These are phyloP conservation scores for Nicotiana attenuata DNA, from an alignment of 257 asterid species.

Conservation along the genomic window DNA sequence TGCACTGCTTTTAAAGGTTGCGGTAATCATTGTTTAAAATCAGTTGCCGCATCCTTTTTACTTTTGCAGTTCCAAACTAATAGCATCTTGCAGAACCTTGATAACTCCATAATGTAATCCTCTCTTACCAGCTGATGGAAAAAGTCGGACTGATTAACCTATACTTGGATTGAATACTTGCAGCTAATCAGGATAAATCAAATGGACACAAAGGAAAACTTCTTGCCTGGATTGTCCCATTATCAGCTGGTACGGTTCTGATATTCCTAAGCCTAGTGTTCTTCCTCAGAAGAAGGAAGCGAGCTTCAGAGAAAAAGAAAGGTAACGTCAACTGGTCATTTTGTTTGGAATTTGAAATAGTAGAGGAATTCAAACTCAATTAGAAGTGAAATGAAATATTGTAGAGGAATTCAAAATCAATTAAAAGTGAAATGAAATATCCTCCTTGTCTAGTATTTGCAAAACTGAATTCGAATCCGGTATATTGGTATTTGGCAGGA, in stretches of 20 bases:
- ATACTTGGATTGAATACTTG: not conserved
- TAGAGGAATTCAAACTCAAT: not conserved
- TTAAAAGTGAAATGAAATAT: not conserved
- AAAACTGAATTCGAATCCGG: conserved; percentile 4
- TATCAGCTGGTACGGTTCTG: not conserved
- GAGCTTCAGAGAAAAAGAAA: conserved; percentile 1
- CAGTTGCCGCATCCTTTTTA: too few relatives aligned
- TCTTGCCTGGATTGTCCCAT: not conserved
- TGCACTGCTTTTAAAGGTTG: too few relatives aligned
- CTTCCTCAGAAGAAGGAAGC: not conserved
- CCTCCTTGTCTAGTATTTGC: not conserved
- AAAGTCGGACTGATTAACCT: not conserved
- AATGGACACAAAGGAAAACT: not conserved
- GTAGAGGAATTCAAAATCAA: too few relatives aligned
- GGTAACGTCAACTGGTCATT: not conserved
- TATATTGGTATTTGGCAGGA: not conserved
- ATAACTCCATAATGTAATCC: not conserved
- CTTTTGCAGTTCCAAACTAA: too few relatives aligned
- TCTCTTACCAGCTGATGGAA: not conserved
- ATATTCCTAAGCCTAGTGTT: not conserved
- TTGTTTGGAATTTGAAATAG: not conserved
- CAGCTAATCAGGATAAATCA: not conserved
- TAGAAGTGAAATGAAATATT: too few relatives aligned
- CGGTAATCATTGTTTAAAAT: too few relatives aligned
- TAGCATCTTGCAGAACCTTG: too few relatives aligned